A percentile compares a stretch with the other conserved stretches of the same genome.
phyloP scores from a whole-genome alignment of 1,284 basidiomycete genomes.

The Rhizopogon hawkerae region DNA sequence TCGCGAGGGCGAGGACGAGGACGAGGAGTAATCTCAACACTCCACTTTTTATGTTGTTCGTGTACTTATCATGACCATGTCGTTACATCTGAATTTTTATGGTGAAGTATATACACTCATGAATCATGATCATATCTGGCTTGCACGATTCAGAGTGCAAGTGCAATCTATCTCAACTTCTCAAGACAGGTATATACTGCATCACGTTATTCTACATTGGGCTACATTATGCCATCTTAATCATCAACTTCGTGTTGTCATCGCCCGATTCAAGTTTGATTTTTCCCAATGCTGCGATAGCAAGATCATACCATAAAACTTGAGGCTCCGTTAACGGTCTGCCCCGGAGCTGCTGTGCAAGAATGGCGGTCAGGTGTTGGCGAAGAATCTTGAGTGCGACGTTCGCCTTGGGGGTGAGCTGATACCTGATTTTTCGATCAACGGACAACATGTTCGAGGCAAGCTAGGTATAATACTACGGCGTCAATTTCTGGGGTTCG shows the following conservation, averaged over 20 bases:
- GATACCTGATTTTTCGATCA: conserved; percentile 81
- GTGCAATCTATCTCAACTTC: background rate
- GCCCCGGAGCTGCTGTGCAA: conserved; percentile 61
- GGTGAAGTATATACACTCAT: background rate
- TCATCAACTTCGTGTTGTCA: conserved; percentile 11
- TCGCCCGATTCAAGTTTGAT: conserved; percentile 26
- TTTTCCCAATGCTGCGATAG: conserved; percentile 52
- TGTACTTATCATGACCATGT: background rate
- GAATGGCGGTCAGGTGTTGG: conserved; percentile 51
- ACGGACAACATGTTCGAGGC: conserved; percentile 66
- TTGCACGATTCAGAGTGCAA: background rate
- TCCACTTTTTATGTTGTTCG: background rate
- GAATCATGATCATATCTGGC: background rate
- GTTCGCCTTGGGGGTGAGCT: conserved; percentile 61
- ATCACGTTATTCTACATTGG: background rate
- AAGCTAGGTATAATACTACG: conserved; percentile 38
- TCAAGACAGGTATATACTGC: background rate
- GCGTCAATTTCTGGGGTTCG: background rate
- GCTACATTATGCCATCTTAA: conserved; percentile 4
- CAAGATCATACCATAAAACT: conserved; percentile 63
- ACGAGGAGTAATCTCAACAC: conserved; percentile 36
- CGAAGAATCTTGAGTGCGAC: conserved; percentile 80
- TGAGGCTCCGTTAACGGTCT: conserved; percentile 55
- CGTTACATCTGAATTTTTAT: background rate
- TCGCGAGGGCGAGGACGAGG: conserved; percentile 43